Percentiles rank a stretch among this genome's conserved stretches.
Conservation (phyloP, 2,329 filamentous ascomycete species). For the Penicillium sp. region DNA sequence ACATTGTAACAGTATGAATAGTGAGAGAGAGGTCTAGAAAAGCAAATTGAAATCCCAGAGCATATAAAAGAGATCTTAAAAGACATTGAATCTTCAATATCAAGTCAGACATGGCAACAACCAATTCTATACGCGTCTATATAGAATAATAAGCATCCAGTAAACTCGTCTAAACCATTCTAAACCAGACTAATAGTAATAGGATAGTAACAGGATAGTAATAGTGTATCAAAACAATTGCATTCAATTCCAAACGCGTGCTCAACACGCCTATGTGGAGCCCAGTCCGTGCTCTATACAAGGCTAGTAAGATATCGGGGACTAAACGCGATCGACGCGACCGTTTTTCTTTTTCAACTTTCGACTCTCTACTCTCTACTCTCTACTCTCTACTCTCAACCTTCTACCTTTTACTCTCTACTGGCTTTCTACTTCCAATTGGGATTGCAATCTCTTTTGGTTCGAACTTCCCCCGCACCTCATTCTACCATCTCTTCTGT, state of each 20-base stretch:
- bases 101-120: too few species aligned
- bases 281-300: constrained; percentile 29
- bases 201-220: not conserved
- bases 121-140: not conserved
- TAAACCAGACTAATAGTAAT: not conserved
- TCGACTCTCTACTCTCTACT: not conserved
- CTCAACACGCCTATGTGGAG: constrained; percentile 24
- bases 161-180: not conserved
- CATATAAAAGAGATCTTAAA: not conserved
- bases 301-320: constrained; percentile 21
- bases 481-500: not conserved
- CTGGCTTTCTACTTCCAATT: not conserved
- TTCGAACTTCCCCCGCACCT: not conserved
- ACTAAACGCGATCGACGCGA: constrained; percentile 30
- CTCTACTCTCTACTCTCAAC: not conserved
- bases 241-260: constrained; percentile 19
- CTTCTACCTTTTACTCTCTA: not conserved
- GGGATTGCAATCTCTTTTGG: not conserved
- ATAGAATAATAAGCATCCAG: not conserved
- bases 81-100: not conserved
- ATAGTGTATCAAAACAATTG: not conserved
- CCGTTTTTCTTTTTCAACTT: constrained; percentile 14
- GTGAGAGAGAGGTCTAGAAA: too few species aligned
- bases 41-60: not conserved
- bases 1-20: not conserved